phyloP scores from a whole-genome alignment of 192 early-diverging fungal genomes.

The Blastocladiella britannica region DNA sequence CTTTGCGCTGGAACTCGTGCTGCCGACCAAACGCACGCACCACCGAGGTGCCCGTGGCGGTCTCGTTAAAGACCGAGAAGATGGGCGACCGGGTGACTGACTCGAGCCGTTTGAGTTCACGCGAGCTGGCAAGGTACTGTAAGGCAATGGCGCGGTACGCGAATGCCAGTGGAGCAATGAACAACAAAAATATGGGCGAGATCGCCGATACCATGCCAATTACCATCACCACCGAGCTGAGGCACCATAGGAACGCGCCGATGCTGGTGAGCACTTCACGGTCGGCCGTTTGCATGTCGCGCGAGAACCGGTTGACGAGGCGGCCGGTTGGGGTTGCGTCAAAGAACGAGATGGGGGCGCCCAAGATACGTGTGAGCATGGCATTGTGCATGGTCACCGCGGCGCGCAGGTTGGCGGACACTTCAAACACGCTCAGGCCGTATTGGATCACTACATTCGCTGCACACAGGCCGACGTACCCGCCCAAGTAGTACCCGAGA shows the following conservation, averaged over 20 bases:
- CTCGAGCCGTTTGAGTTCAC: slow-evolving; percentile 61
- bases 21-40: slow-evolving; percentile 69
- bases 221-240: slow-evolving; percentile 26
- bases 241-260: slow-evolving; percentile 20
- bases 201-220: slow-evolving; percentile 35
- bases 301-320: slow-evolving; percentile 42
- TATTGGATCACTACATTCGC: not conserved
- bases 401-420: slow-evolving; percentile 15
- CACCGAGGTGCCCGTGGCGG: slow-evolving; percentile 47
- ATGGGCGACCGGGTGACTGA: slow-evolving; percentile 48
- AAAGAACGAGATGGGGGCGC: slow-evolving; percentile 67
- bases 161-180: slow-evolving; percentile 28
- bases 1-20: slow-evolving; percentile 37
- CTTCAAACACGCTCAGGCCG: not conserved
- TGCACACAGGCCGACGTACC: slow-evolving; percentile 36
- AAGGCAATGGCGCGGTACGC: slow-evolving; percentile 35
- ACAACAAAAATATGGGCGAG: slow-evolving; percentile 50
- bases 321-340: slow-evolving; percentile 79
- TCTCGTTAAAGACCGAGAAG: slow-evolving; percentile 39
- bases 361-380: slow-evolving; percentile 31
- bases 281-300: slow-evolving; percentile 71
- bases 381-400: slow-evolving; percentile 30
- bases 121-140: slow-evolving; percentile 47
- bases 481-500: slow-evolving; percentile 36
- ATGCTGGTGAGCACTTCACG: slow-evolving; percentile 23